These are phyloP conservation scores for Tylopilus sp. DNA, from an alignment of 1,284 basidiomycete species.

Conservation along the genomic window DNA sequence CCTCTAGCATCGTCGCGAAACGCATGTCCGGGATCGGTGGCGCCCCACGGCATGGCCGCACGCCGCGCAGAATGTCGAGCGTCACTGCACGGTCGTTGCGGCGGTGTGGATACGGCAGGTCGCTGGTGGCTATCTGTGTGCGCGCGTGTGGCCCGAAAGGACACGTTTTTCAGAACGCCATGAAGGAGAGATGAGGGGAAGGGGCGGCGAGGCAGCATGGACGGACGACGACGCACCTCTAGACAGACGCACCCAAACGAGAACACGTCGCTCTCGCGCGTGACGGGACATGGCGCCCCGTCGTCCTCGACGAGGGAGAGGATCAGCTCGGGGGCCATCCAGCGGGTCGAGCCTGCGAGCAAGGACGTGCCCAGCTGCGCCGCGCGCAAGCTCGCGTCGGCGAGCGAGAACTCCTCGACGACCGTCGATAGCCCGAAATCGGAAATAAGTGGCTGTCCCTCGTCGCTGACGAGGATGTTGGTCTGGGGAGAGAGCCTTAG, in stretches of 20 bases:
- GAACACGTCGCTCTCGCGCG: slow-evolving; percentile 52
- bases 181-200: no score
- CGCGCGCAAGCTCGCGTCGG: slow-evolving; percentile 23
- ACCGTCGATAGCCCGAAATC: slow-evolving; percentile 58
- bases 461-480: slow-evolving; percentile 51
- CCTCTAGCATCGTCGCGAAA: slow-evolving; percentile 10
- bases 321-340: slow-evolving; percentile 53
- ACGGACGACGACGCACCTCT: slow-evolving; percentile 35
- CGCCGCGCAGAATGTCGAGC: slow-evolving; percentile 48
- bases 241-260: slow-evolving; percentile 54
- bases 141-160: no score
- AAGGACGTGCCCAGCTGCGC: slow-evolving; percentile 41
- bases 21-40: slow-evolving; percentile 22
- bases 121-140: slow-evolving; percentile 44
- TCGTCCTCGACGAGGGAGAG: slow-evolving; percentile 46
- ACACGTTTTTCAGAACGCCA: no score
- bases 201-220: no score
- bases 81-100: slow-evolving; percentile 51
- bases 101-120: slow-evolving; percentile 48
- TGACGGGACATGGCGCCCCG: slow-evolving; percentile 38
- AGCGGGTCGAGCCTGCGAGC: slow-evolving; percentile 46
- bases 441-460: slow-evolving; percentile 48
- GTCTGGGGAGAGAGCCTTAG: slow-evolving; percentile 33
- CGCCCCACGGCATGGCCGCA: slow-evolving; percentile 39
- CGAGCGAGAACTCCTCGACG: slow-evolving; percentile 45